phyloP scores from a whole-genome alignment of 768 basidiomycete species.

The Boletus sp. region DNA sequence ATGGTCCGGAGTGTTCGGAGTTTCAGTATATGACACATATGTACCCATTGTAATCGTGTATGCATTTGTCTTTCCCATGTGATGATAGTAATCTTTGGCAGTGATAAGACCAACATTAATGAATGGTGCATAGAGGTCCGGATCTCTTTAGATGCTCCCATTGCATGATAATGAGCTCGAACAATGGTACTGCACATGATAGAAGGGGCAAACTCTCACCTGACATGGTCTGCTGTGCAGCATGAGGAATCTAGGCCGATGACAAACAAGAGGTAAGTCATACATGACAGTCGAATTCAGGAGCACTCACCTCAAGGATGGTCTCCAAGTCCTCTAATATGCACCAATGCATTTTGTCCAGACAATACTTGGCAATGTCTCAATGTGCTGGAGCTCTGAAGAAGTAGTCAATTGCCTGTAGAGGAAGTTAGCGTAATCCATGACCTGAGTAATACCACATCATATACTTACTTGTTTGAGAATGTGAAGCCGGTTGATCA shows the following conservation, averaged over 20 bases:
- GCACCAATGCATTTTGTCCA: background rate
- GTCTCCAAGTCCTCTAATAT: background rate
- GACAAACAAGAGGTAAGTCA: too few species aligned
- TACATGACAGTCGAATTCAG: background rate
- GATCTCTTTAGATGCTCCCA: background rate
- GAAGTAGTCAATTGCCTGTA: background rate
- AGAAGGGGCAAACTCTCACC: background rate
- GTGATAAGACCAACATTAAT: background rate
- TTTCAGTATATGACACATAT: too few species aligned
- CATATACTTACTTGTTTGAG: background rate
- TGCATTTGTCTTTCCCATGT: background rate
- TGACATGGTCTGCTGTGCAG: background rate
- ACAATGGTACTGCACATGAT: background rate
- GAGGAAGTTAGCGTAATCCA: background rate
- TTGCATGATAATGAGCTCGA: background rate
- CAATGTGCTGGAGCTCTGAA: background rate
- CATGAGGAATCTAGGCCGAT: background rate
- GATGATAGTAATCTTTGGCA: background rate
- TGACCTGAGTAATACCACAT: background rate
- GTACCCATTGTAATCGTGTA: too few species aligned
- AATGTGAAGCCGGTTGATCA: conserved; percentile 24
- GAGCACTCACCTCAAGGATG: background rate
- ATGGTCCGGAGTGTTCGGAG: too few species aligned
- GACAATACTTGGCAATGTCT: background rate
- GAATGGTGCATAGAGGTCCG: background rate